phyloP scores from a whole-genome alignment of 2,329 filamentous ascomycete genomes.

The Scedosporium apiospermum region DNA sequence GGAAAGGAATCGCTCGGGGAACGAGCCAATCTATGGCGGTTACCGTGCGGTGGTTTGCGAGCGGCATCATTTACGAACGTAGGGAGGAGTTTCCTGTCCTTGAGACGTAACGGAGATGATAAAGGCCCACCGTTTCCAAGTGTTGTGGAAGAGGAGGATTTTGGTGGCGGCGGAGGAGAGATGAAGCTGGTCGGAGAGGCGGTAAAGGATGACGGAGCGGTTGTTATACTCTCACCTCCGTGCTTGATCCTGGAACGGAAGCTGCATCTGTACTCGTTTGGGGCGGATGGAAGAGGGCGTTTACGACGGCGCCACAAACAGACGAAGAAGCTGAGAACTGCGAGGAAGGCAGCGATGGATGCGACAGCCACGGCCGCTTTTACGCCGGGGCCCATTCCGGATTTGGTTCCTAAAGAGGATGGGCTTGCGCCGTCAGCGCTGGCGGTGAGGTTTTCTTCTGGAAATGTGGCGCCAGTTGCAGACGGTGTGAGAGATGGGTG shows the following conservation, averaged over 20 bases:
- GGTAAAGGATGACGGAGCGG: constrained; percentile 11
- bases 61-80: constrained; percentile 17
- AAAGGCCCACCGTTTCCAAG: constrained; percentile 9
- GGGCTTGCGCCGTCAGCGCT: neutral
- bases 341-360: constrained; percentile 26
- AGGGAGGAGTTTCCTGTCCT: constrained; percentile 34
- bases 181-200: constrained; percentile 32
- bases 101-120: constrained; percentile 37
- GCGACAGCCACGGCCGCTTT: constrained; percentile 37
- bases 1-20: constrained; percentile 19
- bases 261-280: neutral
- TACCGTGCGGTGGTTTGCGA: constrained; percentile 12
- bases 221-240: constrained; percentile 12
- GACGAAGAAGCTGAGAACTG: constrained; percentile 25
- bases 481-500: neutral
- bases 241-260: constrained; percentile 8
- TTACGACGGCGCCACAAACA: constrained; percentile 26
- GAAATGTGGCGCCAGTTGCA: neutral
- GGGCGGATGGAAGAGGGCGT: neutral
- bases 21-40: constrained; percentile 16
- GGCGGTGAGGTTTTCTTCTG: neutral
- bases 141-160: constrained; percentile 10
- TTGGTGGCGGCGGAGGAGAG: constrained; percentile 19
- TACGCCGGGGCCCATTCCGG: constrained; percentile 24
- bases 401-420: neutral